Percentiles rank a stretch among this genome's conserved stretches.
phyloP scores from a whole-genome alignment of 148 eudicot species.

The Diospyros lotus region DNA sequence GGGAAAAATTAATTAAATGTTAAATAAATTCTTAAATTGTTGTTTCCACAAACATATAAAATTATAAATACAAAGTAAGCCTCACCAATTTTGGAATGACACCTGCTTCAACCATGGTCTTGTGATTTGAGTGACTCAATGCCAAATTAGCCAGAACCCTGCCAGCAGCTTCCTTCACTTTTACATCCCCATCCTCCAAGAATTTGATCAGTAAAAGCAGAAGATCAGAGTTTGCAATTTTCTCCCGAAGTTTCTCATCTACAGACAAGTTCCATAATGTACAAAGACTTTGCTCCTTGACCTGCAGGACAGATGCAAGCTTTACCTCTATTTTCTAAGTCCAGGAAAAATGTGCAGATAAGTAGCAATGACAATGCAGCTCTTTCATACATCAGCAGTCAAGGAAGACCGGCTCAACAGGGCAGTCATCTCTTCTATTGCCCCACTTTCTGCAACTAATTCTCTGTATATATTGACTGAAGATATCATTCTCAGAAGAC shows the following conservation, averaged over 20 bases:
- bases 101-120: constrained; percentile 66
- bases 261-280: constrained; percentile 76
- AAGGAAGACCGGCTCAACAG: constrained; percentile 57
- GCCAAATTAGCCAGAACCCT: constrained; percentile 83
- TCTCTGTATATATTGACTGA: constrained; percentile 61
- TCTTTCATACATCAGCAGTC: constrained; percentile 51
- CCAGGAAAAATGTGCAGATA: not conserved
- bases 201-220: constrained; percentile 61
- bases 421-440: constrained; percentile 73
- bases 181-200: constrained; percentile 67
- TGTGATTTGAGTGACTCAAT: constrained; percentile 48
- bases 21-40: too few species aligned
- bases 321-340: constrained; percentile 11
- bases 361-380: constrained; percentile 7
- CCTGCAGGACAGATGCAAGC: constrained; percentile 44
- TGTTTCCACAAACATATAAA: not conserved
- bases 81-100: constrained; percentile 81
- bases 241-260: constrained; percentile 57
- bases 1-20: too few species aligned
- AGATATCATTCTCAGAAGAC: constrained; percentile 71
- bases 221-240: constrained; percentile 54
- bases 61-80: constrained; percentile 9
- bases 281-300: constrained; percentile 77
- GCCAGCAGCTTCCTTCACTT: constrained; percentile 67
- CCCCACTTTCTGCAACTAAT: constrained; percentile 72